phyloP scores from a whole-genome alignment of 768 basidiomycete genomes.

The Naganishia onofrii region DNA sequence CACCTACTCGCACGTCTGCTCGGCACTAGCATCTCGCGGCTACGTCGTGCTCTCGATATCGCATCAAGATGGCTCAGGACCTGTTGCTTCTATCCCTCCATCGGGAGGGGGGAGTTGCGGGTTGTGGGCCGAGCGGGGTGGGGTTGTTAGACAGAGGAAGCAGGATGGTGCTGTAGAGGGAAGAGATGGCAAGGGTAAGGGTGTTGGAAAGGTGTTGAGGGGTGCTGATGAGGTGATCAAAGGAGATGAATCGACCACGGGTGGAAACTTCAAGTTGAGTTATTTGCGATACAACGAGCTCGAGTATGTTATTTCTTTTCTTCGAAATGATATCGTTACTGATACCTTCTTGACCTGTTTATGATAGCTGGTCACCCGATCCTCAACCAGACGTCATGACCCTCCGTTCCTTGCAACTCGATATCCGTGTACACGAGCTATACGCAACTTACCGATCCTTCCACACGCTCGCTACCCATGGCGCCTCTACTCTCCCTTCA shows the following conservation, averaged over 20 bases:
- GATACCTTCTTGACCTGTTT: background rate
- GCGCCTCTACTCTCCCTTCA: conserved; percentile 25
- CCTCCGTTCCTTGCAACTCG: conserved; percentile 65
- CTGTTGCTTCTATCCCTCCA: conserved; percentile 56
- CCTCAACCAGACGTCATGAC: conserved; percentile 23
- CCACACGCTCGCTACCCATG: conserved; percentile 56
- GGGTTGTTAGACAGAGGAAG: conserved; percentile 31
- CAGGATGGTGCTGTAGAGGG: conserved; percentile 14
- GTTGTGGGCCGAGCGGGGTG: conserved; percentile 20
- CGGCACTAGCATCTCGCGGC: conserved; percentile 70
- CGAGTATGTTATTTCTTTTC: background rate
- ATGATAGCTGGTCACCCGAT: conserved; percentile 25
- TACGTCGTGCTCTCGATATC: conserved; percentile 77
- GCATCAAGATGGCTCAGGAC: conserved; percentile 77
- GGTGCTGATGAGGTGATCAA: conserved; percentile 57
- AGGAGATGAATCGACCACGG: conserved; percentile 39
- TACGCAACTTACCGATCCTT: conserved; percentile 66
- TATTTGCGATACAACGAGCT: conserved; percentile 40
- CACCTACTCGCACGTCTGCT: conserved; percentile 74
- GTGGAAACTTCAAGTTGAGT: conserved; percentile 17
- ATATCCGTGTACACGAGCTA: conserved; percentile 67
- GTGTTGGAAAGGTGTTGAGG: conserved; percentile 47
- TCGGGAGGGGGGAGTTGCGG: conserved; percentile 41
- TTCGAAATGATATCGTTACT: background rate
- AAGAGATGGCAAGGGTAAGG: conserved; percentile 16